phyloP scores from a whole-genome alignment of 345 rosid species.

The Adansonia digitata region DNA sequence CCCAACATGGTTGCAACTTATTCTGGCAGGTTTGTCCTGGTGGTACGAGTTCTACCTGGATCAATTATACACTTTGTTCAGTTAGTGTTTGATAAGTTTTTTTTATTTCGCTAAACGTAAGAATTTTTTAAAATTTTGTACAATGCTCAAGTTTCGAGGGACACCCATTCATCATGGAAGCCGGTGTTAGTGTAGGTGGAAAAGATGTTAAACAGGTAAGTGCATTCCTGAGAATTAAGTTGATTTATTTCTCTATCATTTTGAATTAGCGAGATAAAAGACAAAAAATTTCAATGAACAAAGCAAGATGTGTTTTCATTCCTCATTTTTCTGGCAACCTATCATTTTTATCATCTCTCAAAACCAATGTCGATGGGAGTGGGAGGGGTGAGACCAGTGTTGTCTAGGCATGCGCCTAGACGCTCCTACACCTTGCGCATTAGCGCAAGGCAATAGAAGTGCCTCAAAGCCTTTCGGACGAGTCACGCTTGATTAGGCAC shows the following conservation, averaged over 20 bases:
- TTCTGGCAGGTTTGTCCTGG: slow-evolving; percentile 80
- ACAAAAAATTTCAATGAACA: not conserved
- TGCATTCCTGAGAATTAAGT: not conserved
- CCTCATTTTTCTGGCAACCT: not conserved
- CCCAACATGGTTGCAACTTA: slow-evolving; percentile 97
- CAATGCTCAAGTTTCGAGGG: slow-evolving; percentile 99
- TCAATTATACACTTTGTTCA: not conserved
- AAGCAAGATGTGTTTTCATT: not conserved
- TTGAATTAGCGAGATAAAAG: not conserved
- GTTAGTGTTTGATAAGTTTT: slow-evolving; percentile 1
- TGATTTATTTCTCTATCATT: not conserved
- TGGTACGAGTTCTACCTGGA: slow-evolving; percentile 14
- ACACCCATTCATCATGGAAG: slow-evolving; percentile 96
- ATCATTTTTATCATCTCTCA: not conserved
- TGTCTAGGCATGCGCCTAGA: too few species aligned
- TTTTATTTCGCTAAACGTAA: not conserved
- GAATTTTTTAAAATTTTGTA: slow-evolving; percentile 22
- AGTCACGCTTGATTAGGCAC: too few species aligned
- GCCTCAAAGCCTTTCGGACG: too few species aligned
- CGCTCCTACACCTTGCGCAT: too few species aligned
- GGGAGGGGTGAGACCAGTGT: not conserved
- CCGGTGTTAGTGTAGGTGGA: slow-evolving; percentile 96
- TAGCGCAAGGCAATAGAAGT: too few species aligned
- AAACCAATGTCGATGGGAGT: not conserved
- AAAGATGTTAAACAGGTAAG: slow-evolving; percentile 90